Percentiles rank a stretch among this genome's conserved stretches.
Evolutionary conservation across 2,329 filamentous ascomycete species (phyloP).

Genomic region (Curvularia hawaiiensis): DNA sequence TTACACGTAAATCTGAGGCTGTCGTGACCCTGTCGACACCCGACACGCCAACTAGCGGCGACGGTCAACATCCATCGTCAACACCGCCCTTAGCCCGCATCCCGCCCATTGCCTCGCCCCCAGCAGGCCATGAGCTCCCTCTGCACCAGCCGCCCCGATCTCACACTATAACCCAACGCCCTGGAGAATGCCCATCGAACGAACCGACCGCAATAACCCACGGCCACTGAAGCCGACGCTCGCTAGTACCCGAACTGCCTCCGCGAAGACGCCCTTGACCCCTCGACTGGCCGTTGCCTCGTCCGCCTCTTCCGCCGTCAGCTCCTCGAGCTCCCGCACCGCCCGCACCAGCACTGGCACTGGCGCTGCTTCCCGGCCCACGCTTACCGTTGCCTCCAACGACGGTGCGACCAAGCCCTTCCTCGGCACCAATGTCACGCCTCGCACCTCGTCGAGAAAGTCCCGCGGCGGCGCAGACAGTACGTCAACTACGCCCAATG

Average conservation of each 20-base stretch:
- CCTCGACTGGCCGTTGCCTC: constrained; percentile 60
- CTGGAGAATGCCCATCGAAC: constrained; percentile 47
- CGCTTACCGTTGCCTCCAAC: constrained; percentile 38
- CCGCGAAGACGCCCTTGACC: constrained; percentile 60
- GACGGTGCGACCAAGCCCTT: constrained; percentile 63
- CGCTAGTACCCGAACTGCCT: constrained; percentile 61
- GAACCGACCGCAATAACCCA: constrained; percentile 55
- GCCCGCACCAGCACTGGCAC: constrained; percentile 37
- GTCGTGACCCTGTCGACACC: constrained; percentile 22
- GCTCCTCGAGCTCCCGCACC: constrained; percentile 38
- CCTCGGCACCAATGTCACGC: constrained; percentile 73
- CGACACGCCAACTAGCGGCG: constrained; percentile 17
- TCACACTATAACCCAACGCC: constrained; percentile 22
- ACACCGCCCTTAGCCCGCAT: constrained; percentile 31
- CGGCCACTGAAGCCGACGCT: constrained; percentile 72
- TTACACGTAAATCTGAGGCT: constrained; percentile 18
- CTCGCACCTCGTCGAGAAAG: constrained; percentile 75
- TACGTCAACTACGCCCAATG: constrained; percentile 67
- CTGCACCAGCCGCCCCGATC: constrained; percentile 20
- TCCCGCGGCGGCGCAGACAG: constrained; percentile 68
- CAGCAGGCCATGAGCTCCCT: constrained; percentile 38
- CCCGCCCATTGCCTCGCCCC: constrained; percentile 30
- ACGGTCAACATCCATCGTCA: constrained; percentile 29
- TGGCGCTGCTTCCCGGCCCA: constrained; percentile 34
- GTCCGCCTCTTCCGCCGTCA: constrained; percentile 30